Percentiles rank a stretch among this genome's conserved stretches.
These are phyloP conservation scores for Kazachstania sp. DNA, from an alignment of 1,139 yeast species.

Conservation along the genomic window DNA sequence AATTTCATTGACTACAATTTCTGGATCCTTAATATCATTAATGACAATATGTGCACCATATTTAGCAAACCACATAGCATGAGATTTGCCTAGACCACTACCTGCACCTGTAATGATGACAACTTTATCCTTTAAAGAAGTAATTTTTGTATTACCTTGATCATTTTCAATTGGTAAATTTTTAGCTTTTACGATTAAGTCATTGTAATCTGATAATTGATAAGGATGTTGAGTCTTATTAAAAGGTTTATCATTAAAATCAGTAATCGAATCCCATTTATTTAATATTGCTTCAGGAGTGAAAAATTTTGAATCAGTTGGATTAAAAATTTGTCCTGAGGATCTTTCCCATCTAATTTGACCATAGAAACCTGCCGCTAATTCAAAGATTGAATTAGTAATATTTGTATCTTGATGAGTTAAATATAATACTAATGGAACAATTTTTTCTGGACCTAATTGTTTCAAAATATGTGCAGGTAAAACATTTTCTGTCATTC, in stretches of 20 bases:
- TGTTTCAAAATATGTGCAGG: slow-evolving; percentile 79
- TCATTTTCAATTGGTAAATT: slow-evolving; percentile 40
- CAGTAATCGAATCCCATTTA: slow-evolving; percentile 55
- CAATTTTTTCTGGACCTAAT: slow-evolving; percentile 79
- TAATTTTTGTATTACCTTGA: slow-evolving; percentile 44
- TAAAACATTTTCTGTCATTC: slow-evolving; percentile 88
- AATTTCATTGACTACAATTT: slow-evolving; percentile 69
- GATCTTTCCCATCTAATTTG: slow-evolving; percentile 95
- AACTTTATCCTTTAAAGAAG: slow-evolving; percentile 70
- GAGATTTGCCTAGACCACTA: slow-evolving; percentile 87
- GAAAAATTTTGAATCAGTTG: slow-evolving; percentile 49
- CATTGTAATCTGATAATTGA: slow-evolving; percentile 50
- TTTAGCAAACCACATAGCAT: slow-evolving; percentile 75
- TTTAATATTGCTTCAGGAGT: slow-evolving; percentile 80
- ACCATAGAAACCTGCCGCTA: slow-evolving; percentile 89
- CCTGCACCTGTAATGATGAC: slow-evolving; percentile 95
- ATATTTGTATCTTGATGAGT: slow-evolving; percentile 52
- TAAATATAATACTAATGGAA: slow-evolving; percentile 79
- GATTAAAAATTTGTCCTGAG: slow-evolving; percentile 75
- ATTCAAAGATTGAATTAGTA: slow-evolving; percentile 76
- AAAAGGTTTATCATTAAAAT: slow-evolving; percentile 52
- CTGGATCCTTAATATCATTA: slow-evolving; percentile 78
- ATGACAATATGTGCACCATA: slow-evolving; percentile 95
- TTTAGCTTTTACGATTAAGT: slow-evolving; percentile 46
- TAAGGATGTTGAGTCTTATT: slow-evolving; percentile 58